Conservation (phyloP, 345 rosid species). For the Syzygium aromaticum region DNA sequence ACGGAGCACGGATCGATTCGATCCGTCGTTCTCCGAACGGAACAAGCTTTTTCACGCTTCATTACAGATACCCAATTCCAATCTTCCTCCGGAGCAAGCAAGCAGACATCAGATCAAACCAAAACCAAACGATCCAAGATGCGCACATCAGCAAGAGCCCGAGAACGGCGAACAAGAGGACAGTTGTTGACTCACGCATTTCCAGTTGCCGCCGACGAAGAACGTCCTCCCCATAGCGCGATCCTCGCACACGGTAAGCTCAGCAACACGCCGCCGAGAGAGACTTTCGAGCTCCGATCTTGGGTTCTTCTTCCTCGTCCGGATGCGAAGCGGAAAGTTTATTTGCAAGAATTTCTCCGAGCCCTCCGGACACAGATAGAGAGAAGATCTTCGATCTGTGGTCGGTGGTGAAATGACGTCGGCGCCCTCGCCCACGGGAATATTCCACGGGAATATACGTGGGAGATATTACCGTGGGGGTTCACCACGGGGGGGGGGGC, state of each 20-base stretch:
- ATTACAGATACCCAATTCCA: not conserved
- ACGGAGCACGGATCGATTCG: not conserved
- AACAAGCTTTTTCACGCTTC: not conserved
- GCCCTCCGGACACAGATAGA: not conserved
- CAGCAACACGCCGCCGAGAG: not conserved
- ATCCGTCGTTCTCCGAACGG: not conserved
- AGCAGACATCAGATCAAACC: not conserved
- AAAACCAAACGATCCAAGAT: not conserved
- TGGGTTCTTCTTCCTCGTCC: not conserved
- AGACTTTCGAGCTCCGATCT: not conserved
- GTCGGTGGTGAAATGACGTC: not conserved
- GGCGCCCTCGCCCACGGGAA: not conserved
- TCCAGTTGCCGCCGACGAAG: constrained; percentile 98
- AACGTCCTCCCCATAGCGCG: constrained; percentile 62
- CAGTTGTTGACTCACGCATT: constrained; percentile 62
- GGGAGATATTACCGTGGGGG: not conserved
- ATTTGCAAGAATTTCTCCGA: rapidly evolving
- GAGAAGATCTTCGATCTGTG: not conserved
- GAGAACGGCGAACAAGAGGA: not conserved
- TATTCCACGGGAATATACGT: not conserved
- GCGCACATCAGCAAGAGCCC: not conserved
- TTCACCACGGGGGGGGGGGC: no score
- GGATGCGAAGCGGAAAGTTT: not conserved
- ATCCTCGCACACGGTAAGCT: not conserved
- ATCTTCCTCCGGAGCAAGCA: not conserved